phyloP scores from a whole-genome alignment of 208 protist genomes.

The Tetramitus jugosus region DNA sequence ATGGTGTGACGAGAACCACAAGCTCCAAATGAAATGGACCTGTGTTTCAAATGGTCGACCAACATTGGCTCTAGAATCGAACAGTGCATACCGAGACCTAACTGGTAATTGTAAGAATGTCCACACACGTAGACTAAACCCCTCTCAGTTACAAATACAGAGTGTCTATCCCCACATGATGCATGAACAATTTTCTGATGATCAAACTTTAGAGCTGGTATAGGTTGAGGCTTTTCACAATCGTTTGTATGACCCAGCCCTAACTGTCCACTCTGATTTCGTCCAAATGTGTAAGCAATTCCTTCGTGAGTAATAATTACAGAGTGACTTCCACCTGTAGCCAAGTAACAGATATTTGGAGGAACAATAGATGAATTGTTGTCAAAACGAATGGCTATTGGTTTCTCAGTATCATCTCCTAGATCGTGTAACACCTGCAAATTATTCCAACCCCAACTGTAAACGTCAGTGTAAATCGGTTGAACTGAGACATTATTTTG shows the following conservation, averaged over 20 bases:
- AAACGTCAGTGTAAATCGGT: background rate
- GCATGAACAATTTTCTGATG: background rate
- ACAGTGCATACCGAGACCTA: background rate
- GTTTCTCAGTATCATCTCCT: background rate
- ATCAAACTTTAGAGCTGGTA: background rate
- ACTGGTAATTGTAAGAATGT: background rate
- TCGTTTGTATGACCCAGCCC: background rate
- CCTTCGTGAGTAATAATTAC: background rate
- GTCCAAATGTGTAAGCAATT: background rate
- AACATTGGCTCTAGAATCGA: background rate
- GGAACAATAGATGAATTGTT: background rate
- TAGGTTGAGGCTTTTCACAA: background rate
- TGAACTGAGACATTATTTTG: background rate
- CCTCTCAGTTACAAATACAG: background rate
- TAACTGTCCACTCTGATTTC: slow-evolving; percentile 17
- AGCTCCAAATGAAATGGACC: background rate
- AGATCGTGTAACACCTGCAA: background rate
- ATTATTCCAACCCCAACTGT: background rate
- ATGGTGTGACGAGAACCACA: slow-evolving; percentile 12
- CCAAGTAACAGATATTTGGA: background rate
- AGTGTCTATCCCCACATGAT: background rate
- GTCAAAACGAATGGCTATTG: too few relatives aligned
- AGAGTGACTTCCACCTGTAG: background rate
- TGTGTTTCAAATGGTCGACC: background rate
- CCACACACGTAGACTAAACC: background rate